phyloP scores from a whole-genome alignment of 805 yeast species.

The Wickerhamiella kurtzmanii region DNA sequence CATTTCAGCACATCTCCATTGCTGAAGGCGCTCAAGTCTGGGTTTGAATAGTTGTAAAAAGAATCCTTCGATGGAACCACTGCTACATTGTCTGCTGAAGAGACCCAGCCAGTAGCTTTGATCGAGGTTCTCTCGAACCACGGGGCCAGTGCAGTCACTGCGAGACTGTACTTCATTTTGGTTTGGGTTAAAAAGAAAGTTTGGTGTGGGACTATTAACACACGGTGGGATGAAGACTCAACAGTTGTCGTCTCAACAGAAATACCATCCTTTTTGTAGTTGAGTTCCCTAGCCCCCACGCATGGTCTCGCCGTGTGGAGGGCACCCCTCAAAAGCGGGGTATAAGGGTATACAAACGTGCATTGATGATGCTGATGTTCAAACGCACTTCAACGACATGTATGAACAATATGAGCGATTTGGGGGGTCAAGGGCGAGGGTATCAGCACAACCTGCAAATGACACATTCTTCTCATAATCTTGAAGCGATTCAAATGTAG shows the following conservation, averaged over 20 bases:
- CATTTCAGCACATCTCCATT: slow-evolving; percentile 1
- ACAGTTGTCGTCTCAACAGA: too few species aligned
- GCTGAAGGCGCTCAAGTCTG: not conserved
- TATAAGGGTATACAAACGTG: not conserved
- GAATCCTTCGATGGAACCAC: not conserved
- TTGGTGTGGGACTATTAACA: too few species aligned
- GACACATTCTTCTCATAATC: too few species aligned
- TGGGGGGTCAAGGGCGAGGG: too few species aligned
- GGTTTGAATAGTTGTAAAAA: not conserved
- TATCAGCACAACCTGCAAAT: too few species aligned
- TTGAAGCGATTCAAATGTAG: too few species aligned
- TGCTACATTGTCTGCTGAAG: not conserved
- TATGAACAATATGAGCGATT: too few species aligned
- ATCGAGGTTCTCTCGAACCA: not conserved
- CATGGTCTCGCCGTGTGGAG: not conserved
- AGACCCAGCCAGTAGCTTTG: not conserved
- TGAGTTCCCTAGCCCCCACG: not conserved
- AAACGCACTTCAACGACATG: not conserved
- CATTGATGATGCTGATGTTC: too few species aligned
- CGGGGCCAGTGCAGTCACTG: not conserved
- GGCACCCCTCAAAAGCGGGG: not conserved
- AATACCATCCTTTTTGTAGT: too few species aligned
- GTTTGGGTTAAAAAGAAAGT: too few species aligned
- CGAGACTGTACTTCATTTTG: not conserved
- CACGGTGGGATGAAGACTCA: too few species aligned